Evolutionary conservation across 257 asterid species (phyloP).

Genomic region (Solanum bukasovii): DNA sequence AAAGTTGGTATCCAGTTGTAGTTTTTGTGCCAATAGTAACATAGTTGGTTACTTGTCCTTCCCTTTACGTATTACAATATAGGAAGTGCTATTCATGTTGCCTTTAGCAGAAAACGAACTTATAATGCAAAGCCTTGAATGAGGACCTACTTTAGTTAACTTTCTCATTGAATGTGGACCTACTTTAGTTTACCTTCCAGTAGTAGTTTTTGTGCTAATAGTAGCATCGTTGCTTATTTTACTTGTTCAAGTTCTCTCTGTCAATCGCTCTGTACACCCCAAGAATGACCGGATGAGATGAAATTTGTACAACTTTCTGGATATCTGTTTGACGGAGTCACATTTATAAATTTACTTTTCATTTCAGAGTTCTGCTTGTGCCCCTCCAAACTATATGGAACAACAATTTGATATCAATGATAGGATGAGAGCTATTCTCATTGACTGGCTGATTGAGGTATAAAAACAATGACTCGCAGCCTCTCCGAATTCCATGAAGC

Average conservation of each 20-base stretch:
- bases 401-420: conserved; percentile 74
- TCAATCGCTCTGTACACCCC: background rate
- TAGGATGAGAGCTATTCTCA: conserved; percentile 78
- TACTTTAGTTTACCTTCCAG: background rate
- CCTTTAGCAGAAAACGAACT: background rate
- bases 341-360: background rate
- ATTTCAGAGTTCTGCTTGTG: conserved; percentile 46
- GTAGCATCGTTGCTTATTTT: background rate
- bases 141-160: background rate
- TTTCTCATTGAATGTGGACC: background rate
- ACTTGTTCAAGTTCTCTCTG: background rate
- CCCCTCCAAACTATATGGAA: conserved; percentile 51
- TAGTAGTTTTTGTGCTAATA: background rate
- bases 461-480: background rate
- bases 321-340: background rate
- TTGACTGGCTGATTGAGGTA: conserved; percentile 98
- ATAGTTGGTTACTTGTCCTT: background rate
- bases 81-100: background rate
- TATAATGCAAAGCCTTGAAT: background rate
- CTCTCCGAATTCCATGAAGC: background rate
- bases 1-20: background rate
- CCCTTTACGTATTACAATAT: background rate
- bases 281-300: background rate
- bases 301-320: background rate
- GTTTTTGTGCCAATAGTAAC: background rate